Evolutionary conservation across 1,284 basidiomycete genomes (phyloP), one percentile per base, ranked within the genome.

Genomic region (Phlebopus sp.): DNA sequence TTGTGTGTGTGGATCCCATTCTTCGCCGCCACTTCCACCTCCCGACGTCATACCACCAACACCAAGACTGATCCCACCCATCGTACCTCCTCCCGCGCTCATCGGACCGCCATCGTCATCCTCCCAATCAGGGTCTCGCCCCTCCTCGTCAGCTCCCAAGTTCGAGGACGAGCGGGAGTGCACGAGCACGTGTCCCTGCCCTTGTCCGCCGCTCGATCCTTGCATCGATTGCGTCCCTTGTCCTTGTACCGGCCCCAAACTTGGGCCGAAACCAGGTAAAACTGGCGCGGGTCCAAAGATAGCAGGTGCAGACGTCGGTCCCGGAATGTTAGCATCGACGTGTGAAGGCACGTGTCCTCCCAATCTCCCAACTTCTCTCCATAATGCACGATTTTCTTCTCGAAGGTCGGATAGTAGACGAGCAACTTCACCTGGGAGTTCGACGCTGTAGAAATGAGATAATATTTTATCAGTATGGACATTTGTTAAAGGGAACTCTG

Each of bases 351-450:
- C 32, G 69, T 69, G 55, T 49, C 56, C 27, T 63, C 69, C 44
- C 68, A 69, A 23, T 62, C 65, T 53, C 67, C 63, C 43, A 69
- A 74, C 54, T 68, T 76, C 67, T 72, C 71, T 44, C 67, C 60
- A 50, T 59, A 68, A 47, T 64, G 66, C 41, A 60, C 77, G 68
- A 57, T 86, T 84, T 60, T 87, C 84, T 4, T 86, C 83, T 45
- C 82, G 74, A 75, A 89, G 83, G 19, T 79, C 75, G 17, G 69
- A 67, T 10, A 88, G 72, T 56, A 88, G 82, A 8, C 82, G 78
- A 2, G 82, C 83, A 36, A 87, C 83, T 72, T 90, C 86, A 9
- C 86, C 85, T 5, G 87, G 87, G 30, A 90, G 73, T 64, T 89
- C 86, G 38, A 89, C 81, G 23, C 86, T 63, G n/a, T 42, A 15